A percentile compares a stretch with the other conserved stretches of the same genome.
Evolutionary conservation across 2,329 filamentous ascomycete species (phyloP).

Genomic region (Botryotinia globosa): DNA sequence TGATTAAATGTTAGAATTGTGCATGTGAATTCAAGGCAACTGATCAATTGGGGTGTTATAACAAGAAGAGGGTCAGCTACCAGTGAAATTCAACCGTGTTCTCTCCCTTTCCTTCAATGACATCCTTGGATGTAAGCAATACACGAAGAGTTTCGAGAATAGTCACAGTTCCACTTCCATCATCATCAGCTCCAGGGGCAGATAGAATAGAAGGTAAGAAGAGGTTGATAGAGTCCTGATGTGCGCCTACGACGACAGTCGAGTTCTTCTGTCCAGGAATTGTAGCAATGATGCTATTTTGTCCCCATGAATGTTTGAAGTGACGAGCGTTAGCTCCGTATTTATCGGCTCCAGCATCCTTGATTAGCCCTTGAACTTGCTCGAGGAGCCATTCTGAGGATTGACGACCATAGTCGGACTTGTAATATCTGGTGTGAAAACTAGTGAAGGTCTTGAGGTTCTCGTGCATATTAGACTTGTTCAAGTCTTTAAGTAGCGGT

Average conservation of each 20-base stretch:
- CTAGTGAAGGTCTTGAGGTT: constrained; percentile 76
- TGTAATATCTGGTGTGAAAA: constrained; percentile 82
- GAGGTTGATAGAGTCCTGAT: constrained; percentile 94
- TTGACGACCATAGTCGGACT: constrained; percentile 72
- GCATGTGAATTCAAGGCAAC: not conserved
- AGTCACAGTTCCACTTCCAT: constrained; percentile 88
- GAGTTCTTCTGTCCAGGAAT: constrained; percentile 83
- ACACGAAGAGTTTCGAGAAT: constrained; percentile 88
- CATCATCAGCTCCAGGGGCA: constrained; percentile 92
- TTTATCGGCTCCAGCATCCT: constrained; percentile 65
- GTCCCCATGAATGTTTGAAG: constrained; percentile 83
- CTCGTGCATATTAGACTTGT: constrained; percentile 71
- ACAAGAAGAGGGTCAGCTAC: constrained; percentile 39
- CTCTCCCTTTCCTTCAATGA: constrained; percentile 66
- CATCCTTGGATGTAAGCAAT: constrained; percentile 68
- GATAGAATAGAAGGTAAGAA: constrained; percentile 80
- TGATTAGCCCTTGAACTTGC: constrained; percentile 70
- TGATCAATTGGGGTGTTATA: not conserved
- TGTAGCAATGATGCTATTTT: constrained; percentile 86
- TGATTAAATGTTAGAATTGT: not conserved
- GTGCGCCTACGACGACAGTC: constrained; percentile 84
- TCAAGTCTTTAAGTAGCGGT: constrained; percentile 65
- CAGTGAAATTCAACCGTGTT: constrained; percentile 97
- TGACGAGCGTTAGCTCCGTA: constrained; percentile 65
- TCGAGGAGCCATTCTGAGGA: constrained; percentile 84